These are phyloP conservation scores for Cylindrotheca fusiformis DNA, from an alignment of 108 stramenopile species.

Conservation along the genomic window DNA sequence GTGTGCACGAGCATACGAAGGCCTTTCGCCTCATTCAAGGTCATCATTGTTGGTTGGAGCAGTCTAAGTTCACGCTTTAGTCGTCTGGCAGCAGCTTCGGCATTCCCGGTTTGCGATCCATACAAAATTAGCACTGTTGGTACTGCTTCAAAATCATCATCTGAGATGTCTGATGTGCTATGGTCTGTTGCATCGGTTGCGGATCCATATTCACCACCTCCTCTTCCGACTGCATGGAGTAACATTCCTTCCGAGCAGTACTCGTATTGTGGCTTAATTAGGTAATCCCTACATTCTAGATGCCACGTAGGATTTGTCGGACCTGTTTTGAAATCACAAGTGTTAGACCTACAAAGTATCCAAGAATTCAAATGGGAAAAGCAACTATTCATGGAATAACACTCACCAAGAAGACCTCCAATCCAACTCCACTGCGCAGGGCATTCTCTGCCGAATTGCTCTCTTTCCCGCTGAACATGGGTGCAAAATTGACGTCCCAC, in stretches of 20 bases:
- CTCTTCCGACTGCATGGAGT: neutral
- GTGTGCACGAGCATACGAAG: neutral
- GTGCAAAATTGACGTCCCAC: conserved; percentile 18
- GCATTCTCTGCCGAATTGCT: conserved; percentile 25
- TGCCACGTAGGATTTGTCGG: conserved; percentile 32
- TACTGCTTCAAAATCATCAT: no score
- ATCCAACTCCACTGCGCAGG: conserved; percentile 45
- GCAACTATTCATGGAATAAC: no score
- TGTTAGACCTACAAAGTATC: no score
- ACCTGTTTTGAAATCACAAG: no score
- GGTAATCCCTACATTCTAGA: conserved; percentile 38
- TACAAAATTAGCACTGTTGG: no score
- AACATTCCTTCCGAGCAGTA: conserved; percentile 9
- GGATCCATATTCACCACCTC: conserved; percentile 3
- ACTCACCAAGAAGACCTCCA: conserved; percentile 16
- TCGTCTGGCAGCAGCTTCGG: conserved; percentile 10
- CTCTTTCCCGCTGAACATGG: conserved; percentile 21
- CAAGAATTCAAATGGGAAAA: no score
- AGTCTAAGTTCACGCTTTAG: neutral
- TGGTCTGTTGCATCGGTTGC: neutral
- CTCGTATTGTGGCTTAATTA: conserved; percentile 22
- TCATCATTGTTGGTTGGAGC: neutral
- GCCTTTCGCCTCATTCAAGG: conserved; percentile 5
- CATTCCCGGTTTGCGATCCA: conserved; percentile 29
- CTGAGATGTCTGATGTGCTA: neutral